Conservation (phyloP, 2,329 filamentous ascomycete genomes). For the Clonostachys rhizophaga region DNA sequence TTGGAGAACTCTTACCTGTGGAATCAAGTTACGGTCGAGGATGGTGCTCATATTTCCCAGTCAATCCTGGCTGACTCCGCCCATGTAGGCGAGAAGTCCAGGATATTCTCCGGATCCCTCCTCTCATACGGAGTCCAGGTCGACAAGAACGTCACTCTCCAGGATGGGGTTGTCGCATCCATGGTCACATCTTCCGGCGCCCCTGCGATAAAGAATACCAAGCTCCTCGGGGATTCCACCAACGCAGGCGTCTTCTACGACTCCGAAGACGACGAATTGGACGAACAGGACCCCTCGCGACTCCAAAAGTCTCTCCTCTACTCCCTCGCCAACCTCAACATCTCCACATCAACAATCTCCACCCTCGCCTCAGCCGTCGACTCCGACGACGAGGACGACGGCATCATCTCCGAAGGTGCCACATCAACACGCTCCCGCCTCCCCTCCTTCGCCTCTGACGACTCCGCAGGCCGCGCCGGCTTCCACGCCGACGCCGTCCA, state of each 20-base stretch:
- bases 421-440: slow-evolving; percentile 56
- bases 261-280: slow-evolving; percentile 42
- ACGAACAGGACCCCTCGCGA: slow-evolving; percentile 40
- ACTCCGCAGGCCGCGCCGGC: slow-evolving; percentile 51
- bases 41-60: slow-evolving; percentile 64
- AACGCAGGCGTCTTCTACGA: slow-evolving; percentile 44
- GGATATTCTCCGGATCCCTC: slow-evolving; percentile 67
- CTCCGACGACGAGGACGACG: slow-evolving; percentile 62
- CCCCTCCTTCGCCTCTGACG: slow-evolving; percentile 68
- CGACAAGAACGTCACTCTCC: slow-evolving; percentile 51
- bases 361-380: slow-evolving; percentile 61
- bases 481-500: slow-evolving; percentile 87
- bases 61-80: slow-evolving; percentile 74
- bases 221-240: slow-evolving; percentile 42
- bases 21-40: slow-evolving; percentile 76
- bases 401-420: slow-evolving; percentile 38
- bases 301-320: slow-evolving; percentile 54
- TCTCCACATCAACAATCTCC: slow-evolving; percentile 52
- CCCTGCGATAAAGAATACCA: slow-evolving; percentile 29
- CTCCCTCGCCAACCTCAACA: slow-evolving; percentile 44
- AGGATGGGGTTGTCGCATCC: slow-evolving; percentile 23
- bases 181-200: slow-evolving; percentile 27
- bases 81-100: slow-evolving; percentile 65
- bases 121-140: slow-evolving; percentile 76
- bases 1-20: slow-evolving; percentile 82